Conservation (phyloP, 2,329 filamentous ascomycete genomes). For the Colletotrichum incanum region DNA sequence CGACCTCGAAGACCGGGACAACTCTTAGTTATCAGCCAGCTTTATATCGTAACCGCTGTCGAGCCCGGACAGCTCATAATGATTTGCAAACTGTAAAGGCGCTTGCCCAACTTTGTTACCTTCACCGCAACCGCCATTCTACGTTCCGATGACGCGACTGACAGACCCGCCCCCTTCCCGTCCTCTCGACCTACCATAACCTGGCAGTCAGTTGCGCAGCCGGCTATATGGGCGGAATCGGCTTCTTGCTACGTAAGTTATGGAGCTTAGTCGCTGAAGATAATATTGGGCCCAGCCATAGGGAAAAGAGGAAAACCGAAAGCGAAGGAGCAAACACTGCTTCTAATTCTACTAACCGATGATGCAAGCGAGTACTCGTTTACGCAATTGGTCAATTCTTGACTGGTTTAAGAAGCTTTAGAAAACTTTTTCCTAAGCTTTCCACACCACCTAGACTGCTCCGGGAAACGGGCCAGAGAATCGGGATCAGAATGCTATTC, state of each 20-base stretch:
- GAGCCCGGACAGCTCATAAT: too few species aligned
- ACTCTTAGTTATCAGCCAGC: neutral
- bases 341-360: neutral
- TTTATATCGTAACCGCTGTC: neutral
- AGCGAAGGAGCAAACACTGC: neutral
- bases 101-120: constrained; percentile 10
- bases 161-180: constrained; percentile 22
- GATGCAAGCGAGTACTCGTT: neutral
- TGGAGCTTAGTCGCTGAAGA: neutral
- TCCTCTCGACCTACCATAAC: neutral
- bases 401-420: neutral
- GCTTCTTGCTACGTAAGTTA: constrained; percentile 17
- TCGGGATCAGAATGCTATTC: neutral
- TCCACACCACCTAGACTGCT: neutral
- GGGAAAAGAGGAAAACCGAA: neutral
- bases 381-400: neutral
- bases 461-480: neutral
- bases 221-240: neutral
- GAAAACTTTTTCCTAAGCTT: neutral
- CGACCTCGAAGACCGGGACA: neutral
- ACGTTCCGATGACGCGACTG: constrained; percentile 22
- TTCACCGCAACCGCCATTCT: constrained; percentile 17
- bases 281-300: neutral
- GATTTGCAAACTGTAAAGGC: neutral
- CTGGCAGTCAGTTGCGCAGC: neutral